Evolutionary conservation across 2,329 filamentous ascomycete genomes (phyloP), one percentile per base, ranked within the genome.

Genomic region (Aspergillus eucalypticola): DNA sequence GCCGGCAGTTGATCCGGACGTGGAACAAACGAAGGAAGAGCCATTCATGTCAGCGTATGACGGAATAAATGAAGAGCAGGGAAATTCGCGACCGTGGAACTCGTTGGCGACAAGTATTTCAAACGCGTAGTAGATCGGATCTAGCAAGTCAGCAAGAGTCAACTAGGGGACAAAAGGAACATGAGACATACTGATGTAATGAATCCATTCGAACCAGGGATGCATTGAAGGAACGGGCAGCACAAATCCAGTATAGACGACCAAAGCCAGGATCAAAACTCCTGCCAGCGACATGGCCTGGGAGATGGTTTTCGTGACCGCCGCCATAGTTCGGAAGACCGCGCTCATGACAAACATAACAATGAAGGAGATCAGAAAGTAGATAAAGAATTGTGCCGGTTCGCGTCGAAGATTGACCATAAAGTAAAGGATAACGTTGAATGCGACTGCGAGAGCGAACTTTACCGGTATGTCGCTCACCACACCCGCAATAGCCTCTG

Each of bases 81-180:
- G 56, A 69, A 88, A 94, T 0, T 87, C 67, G 15, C 87, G 84
- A 56, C 80, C 79, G 66, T 86, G 76, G 64, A 96, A 96, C 74
- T 96, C 92, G 75, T 96, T 96, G 63, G 91, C 84, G 81, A 95
- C 88, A 21, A 96, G 81, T 0, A 88, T 80, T 73, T 96, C 91
- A 67, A 96, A 96, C 0, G 88, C 86, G 63, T 95, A 96, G 2
- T 85, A 87, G 3, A 96, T 83, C 3, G 91, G 90, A 60, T 95
- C 58, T 60, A 15, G 35, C 32, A n/a, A 15, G 39, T 60, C 23
- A 60, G 58, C 25, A 5, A 13, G 3, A 6, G 32, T 15, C 46
- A 29, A 29, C 27, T 25, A n/a, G 7, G 4, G 10, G 0, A 8
- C 46, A 23, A 19, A 17, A 3, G 25, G 13, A 3, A 21, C 41